phyloP scores from a whole-genome alignment of 2,329 filamentous ascomycete genomes.

The Lachnellula cervina region DNA sequence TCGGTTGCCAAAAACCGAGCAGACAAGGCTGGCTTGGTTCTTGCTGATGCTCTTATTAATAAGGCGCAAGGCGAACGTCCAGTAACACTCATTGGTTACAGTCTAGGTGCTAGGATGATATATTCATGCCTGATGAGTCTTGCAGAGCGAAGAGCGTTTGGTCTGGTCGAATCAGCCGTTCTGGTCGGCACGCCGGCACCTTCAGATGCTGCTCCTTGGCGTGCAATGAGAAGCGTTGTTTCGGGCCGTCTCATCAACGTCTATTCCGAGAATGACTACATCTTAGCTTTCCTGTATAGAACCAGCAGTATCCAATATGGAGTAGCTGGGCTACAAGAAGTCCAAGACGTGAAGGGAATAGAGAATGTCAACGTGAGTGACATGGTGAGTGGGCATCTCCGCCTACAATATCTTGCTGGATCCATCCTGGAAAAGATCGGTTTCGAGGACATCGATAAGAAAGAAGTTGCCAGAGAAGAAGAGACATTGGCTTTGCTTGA shows the following conservation, averaged over 20 bases:
- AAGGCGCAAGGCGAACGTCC: constrained; percentile 76
- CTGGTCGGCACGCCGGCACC: constrained; percentile 78
- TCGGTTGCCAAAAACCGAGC: constrained; percentile 69
- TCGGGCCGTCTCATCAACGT: constrained; percentile 81
- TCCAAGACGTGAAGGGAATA: constrained; percentile 63
- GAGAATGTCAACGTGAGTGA: constrained; percentile 56
- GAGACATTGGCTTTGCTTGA: constrained; percentile 39
- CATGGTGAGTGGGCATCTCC: constrained; percentile 62
- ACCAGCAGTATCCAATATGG: constrained; percentile 78
- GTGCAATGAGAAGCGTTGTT: constrained; percentile 70
- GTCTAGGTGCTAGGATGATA: constrained; percentile 74
- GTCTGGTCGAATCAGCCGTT: constrained; percentile 76
- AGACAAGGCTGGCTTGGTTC: constrained; percentile 72
- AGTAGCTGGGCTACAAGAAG: constrained; percentile 74
- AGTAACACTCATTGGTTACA: constrained; percentile 77
- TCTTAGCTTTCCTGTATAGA: constrained; percentile 83
- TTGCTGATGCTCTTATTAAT: constrained; percentile 79
- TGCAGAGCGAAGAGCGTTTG: constrained; percentile 74
- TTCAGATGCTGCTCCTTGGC: constrained; percentile 68
- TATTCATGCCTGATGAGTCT: constrained; percentile 75
- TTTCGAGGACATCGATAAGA: constrained; percentile 50
- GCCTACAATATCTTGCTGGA: constrained; percentile 64
- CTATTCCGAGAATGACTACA: constrained; percentile 80
- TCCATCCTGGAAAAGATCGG: constrained; percentile 61
- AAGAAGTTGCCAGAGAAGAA: constrained; percentile 43